Percentiles rank a stretch among this genome's conserved stretches.
Conservation (phyloP, 169 alveolate genomes). For the Plasmodium berghei region DNA sequence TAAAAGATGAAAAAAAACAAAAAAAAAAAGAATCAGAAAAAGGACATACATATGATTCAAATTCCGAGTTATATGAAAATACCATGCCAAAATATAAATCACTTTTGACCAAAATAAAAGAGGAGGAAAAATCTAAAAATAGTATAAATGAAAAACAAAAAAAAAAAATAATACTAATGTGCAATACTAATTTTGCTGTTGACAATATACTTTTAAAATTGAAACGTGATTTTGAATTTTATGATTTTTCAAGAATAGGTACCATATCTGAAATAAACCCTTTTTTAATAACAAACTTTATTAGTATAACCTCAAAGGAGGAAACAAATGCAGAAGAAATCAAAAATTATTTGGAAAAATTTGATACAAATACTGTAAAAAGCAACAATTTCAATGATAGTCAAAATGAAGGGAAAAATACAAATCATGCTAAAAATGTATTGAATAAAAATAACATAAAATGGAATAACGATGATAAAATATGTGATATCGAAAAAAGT, state of each 20-base stretch:
- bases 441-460: background rate
- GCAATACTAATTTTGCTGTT: conserved; percentile 46
- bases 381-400: background rate
- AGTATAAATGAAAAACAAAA: background rate
- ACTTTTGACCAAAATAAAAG: background rate
- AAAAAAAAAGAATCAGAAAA: background rate
- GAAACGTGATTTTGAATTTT: conserved; percentile 44
- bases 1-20: background rate
- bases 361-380: background rate
- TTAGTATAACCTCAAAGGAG: conserved; percentile 31
- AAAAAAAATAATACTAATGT: conserved; percentile 35
- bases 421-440: background rate
- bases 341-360: conserved; percentile 4
- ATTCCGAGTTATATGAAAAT: background rate
- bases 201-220: conserved; percentile 51
- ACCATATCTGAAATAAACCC: conserved; percentile 29
- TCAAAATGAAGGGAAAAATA: background rate
- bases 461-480: background rate
- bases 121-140: background rate
- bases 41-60: too few species aligned
- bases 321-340: conserved; percentile 13
- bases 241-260: conserved; percentile 62
- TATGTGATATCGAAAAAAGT: too few species aligned
- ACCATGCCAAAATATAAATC: background rate
- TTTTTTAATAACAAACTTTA: conserved; percentile 51